phyloP scores from a whole-genome alignment of 768 basidiomycete genomes.

The Boletellus emodensis region DNA sequence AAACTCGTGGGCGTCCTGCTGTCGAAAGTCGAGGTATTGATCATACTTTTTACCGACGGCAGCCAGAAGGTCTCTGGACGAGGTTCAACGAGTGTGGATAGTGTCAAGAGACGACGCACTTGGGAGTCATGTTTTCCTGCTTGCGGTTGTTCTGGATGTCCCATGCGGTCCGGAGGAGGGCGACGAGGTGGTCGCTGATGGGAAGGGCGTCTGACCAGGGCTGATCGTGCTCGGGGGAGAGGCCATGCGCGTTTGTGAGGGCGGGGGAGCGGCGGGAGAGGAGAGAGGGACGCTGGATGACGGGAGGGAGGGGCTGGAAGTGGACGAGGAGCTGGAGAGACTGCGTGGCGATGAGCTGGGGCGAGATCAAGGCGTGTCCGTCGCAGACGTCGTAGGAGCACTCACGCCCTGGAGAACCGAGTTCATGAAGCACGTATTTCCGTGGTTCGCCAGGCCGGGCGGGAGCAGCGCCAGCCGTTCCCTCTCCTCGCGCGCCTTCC shows the following conservation, averaged over 20 bases:
- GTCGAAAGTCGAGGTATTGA: conserved; percentile 91
- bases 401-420: conserved; percentile 85
- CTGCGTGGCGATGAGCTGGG: conserved; percentile 63
- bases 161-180: conserved; percentile 61
- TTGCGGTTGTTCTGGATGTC: conserved; percentile 48
- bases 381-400: conserved; percentile 20
- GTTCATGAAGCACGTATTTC: conserved; percentile 96
- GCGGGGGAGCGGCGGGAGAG: conserved; percentile 57
- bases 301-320: conserved; percentile 47
- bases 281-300: conserved; percentile 38
- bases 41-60: conserved; percentile 82
- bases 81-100: neutral
- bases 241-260: conserved; percentile 54
- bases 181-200: conserved; percentile 65
- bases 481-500: conserved; percentile 58
- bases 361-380: neutral
- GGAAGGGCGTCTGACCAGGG: conserved; percentile 60
- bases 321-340: conserved; percentile 55
- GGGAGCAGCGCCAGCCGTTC: conserved; percentile 60
- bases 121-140: conserved; percentile 59
- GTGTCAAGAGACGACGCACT: conserved; percentile 40
- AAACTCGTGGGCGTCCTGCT: conserved; percentile 96
- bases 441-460: conserved; percentile 74
- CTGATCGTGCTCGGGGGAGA: conserved; percentile 48
- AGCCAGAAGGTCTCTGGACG: conserved; percentile 53